These are phyloP conservation scores for Neospermospora avenae DNA, from an alignment of 2,329 filamentous ascomycete genomes.

Conservation along the genomic window DNA sequence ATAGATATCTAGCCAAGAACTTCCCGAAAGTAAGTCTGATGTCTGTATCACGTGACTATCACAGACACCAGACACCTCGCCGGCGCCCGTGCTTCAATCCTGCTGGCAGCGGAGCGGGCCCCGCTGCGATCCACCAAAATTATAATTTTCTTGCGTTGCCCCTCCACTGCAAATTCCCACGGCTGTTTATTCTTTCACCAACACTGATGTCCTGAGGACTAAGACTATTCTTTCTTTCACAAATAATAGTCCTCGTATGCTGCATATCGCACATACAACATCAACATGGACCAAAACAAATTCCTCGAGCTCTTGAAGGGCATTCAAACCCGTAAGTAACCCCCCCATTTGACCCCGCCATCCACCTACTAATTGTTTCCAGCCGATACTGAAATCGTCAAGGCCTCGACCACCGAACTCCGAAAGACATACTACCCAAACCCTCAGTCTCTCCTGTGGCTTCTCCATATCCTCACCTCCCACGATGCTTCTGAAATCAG, in stretches of 20 bases:
- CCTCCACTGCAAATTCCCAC: not conserved
- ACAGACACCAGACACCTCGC: too few relatives aligned
- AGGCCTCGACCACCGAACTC: constrained; percentile 83
- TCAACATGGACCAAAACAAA: constrained; percentile 72
- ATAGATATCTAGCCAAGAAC: too few relatives aligned
- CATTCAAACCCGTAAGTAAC: constrained; percentile 75
- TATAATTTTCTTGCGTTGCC: not conserved
- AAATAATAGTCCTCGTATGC: not conserved
- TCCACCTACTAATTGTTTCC: constrained; percentile 29
- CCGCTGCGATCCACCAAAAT: not conserved
- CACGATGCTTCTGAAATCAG: constrained; percentile 62
- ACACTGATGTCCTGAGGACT: constrained; percentile 14
- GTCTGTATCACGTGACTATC: not conserved
- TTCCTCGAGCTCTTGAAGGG: constrained; percentile 85
- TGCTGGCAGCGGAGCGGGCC: not conserved
- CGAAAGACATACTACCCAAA: constrained; percentile 92
- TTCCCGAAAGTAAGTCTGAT: too few relatives aligned
- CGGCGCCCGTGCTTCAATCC: not conserved
- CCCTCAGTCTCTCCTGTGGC: constrained; percentile 76
- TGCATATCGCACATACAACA: constrained; percentile 7
- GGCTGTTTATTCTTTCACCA: not conserved
- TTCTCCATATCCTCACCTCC: constrained; percentile 84
- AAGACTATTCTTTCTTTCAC: constrained; percentile 3
- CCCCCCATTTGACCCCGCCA: constrained; percentile 8
- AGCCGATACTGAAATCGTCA: constrained; percentile 88